Evolutionary conservation across 176 grass and related monocot species (phyloP).

Genomic region (Hordeum marinum): DNA sequence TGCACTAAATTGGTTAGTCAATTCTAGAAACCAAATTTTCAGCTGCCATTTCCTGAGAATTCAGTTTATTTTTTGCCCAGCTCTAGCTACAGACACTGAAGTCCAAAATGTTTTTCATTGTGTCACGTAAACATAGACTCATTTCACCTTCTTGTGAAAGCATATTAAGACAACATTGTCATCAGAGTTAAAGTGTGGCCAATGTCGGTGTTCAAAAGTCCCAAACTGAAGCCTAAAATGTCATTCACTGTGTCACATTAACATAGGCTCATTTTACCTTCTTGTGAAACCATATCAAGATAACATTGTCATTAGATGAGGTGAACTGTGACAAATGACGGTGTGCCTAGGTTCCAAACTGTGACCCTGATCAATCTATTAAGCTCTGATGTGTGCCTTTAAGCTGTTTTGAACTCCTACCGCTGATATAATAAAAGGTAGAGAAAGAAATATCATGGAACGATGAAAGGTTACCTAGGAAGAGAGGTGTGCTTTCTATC

Average conservation of each 20-base stretch:
- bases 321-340: neutral
- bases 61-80: neutral
- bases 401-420: neutral
- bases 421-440: neutral
- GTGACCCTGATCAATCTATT: neutral
- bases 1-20: neutral
- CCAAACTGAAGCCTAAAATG: neutral
- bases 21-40: neutral
- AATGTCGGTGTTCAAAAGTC: neutral
- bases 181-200: neutral
- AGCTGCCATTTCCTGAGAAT: neutral
- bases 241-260: neutral
- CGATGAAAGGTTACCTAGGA: constrained; percentile 60
- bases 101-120: neutral
- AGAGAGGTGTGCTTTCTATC: constrained; percentile 94
- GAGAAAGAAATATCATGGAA: constrained; percentile 18
- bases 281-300: neutral
- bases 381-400: neutral
- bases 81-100: neutral
- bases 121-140: neutral
- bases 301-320: neutral
- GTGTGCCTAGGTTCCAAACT: constrained; percentile 3
- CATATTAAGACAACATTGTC: neutral
- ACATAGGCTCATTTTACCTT: neutral
- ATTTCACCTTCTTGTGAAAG: neutral